A percentile compares a stretch with the other conserved stretches of the same genome.
Conservation (phyloP, 1,284 basidiomycete species). For the Trichosporon ovoides region DNA sequence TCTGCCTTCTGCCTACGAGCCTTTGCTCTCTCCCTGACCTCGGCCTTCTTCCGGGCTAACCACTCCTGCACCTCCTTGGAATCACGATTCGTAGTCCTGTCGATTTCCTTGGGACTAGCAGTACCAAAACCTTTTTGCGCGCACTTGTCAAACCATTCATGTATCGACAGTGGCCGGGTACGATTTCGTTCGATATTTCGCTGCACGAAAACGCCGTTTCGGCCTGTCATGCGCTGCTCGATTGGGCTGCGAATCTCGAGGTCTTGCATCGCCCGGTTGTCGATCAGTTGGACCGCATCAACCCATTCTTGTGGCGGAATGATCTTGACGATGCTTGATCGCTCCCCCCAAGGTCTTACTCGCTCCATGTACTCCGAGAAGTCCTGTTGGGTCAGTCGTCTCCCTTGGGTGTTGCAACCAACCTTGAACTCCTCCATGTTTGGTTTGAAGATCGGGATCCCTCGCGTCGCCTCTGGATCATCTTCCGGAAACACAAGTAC, state of each 20-base stretch:
- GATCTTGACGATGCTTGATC: slow-evolving; percentile 86
- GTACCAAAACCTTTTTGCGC: slow-evolving; percentile 34
- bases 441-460: slow-evolving; percentile 90
- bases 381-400: slow-evolving; percentile 51
- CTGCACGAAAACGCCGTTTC: slow-evolving; percentile 78
- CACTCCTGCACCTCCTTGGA: slow-evolving; percentile 35
- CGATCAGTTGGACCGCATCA: slow-evolving; percentile 63
- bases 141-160: slow-evolving; percentile 83
- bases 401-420: slow-evolving; percentile 8
- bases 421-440: slow-evolving; percentile 72
- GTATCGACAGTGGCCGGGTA: slow-evolving; percentile 60
- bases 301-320: slow-evolving; percentile 90
- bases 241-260: slow-evolving; percentile 78
- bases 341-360: slow-evolving; percentile 79
- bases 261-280: slow-evolving; percentile 58
- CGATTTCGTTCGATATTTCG: slow-evolving; percentile 85
- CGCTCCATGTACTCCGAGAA: slow-evolving; percentile 81
- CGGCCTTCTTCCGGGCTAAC: slow-evolving; percentile 20
- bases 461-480: slow-evolving; percentile 74
- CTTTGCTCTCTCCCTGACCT: slow-evolving; percentile 21
- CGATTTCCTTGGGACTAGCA: slow-evolving; percentile 38
- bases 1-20: slow-evolving; percentile 36
- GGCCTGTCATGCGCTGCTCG: slow-evolving; percentile 83
- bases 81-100: slow-evolving; percentile 31
- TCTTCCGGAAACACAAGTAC: slow-evolving; percentile 56